Base-by-base conservation (phyloP, 1,284 basidiomycete species). In the Moniliella sp. region DNA sequence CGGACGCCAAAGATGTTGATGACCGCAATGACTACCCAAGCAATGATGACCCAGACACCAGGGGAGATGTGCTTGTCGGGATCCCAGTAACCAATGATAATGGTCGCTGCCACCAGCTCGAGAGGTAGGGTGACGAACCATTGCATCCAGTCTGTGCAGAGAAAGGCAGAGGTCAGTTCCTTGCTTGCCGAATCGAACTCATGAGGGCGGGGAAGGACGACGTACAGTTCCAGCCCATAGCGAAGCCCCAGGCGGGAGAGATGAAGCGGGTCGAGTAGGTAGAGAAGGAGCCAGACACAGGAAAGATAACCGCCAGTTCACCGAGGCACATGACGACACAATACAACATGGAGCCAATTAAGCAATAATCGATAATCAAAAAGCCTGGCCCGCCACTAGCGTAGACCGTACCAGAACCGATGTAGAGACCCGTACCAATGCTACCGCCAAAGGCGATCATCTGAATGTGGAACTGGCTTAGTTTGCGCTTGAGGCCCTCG, bases 231-330 rank as follows among this genome's bases (percentile, higher is more conserved):
- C 37, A 46, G 5, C 54, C 54, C 2, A 57, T 65, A 3, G 75
- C 73, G 48, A 78, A 78, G 25, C 76, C 76, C 32, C 75, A 64
- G 3, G 76, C 72, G 29, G 76, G 76, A 50, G 79, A 9, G 23
- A 57, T 38, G 31, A 50, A 57, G 2, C 51, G 49, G 8, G 39
- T 37, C 5, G 47, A 43, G 19, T 50, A 55, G 15, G 46, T 40
- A 27, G 46, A 40, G 30, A 57, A 57, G 4, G 45, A 45, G 3
- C 54, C 54, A 2, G 45, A 43, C n/a, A 55, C 47, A 5, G 54
- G 51, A 9, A 49, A 35, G 23, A 46, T 34, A 5, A 47, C 36
- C 0, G 44, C 40, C 37, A 57, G 43, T 27, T 57, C 54, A n/a
- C 49, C 49, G 2, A 57, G 42, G 2, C 45, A 46, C 15, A 49